Base-by-base conservation (phyloP, 2,329 filamentous ascomycete genomes). In the Xylariaceae sp. region DNA sequence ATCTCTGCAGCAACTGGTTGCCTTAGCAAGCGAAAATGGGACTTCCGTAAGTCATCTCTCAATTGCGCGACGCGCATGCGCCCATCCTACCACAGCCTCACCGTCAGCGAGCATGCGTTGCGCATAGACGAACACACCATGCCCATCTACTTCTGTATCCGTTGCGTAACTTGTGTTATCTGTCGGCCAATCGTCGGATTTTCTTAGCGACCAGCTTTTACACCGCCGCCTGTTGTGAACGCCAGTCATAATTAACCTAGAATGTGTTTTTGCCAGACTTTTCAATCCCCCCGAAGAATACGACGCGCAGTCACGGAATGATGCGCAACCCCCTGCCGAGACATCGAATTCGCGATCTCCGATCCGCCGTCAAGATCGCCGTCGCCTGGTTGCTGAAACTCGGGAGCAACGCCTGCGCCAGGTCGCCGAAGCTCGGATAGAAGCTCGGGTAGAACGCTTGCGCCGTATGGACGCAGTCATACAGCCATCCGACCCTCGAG, bases 241-340 rank as follows among this genome's bases (percentile, higher is more conserved):
- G 13, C n/a, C 54, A 45, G 54, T 37, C 11, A 23, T 59, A 49
- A 53, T 61, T 68, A 59, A 69, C 53, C 37, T 51, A 11, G 51
- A 11, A 9, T 51, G 53, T 51, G 54, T 15, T 17, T 41, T 34
- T 13, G 44, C 23, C 62, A 81, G 79, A 63, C 70, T 80, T 37
- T 81, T 79, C 63, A 67, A 79, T 56, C 76, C 77, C 44, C 77
- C 76, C 39, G 73, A 78, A 63, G 75, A 78, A 64, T 77, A 77
- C 52, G 76, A 79, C 61, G 57, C 78, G 50, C 66, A 71, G 11
- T 65, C 69, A 51, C 77, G 77, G 63, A 56, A 72, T 39, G 62
- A 72, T 30, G 65, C 66, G 44, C 77, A 72, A 60, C 62, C 63
- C 48, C 60, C 66, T 9, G 39, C 62, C 30, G 63, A 67, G 47